phyloP scores from a whole-genome alignment of 2,329 filamentous ascomycete species.

The Colletotrichum sp. region DNA sequence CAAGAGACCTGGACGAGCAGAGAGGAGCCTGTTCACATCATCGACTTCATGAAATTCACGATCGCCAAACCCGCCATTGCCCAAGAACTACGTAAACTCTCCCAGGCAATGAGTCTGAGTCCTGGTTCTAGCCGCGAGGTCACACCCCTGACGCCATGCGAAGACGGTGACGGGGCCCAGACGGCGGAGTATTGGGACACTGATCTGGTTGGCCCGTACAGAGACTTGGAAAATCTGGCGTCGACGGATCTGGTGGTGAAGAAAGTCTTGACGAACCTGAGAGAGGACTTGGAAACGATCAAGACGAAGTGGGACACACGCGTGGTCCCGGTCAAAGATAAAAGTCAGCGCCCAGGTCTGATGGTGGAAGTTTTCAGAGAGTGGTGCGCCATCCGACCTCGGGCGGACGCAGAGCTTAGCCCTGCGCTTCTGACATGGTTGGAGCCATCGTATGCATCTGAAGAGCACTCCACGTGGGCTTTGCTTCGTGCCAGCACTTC shows the following conservation, averaged over 20 bases:
- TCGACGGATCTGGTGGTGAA: conserved; percentile 30
- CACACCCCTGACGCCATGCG: background rate
- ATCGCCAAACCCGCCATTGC: conserved; percentile 51
- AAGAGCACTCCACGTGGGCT: conserved; percentile 40
- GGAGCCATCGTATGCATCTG: conserved; percentile 31
- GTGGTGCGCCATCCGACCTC: conserved; percentile 47
- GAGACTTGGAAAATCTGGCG: conserved; percentile 37
- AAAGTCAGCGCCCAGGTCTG: conserved; percentile 26
- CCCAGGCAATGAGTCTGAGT: conserved; percentile 14
- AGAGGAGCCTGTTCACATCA: conserved; percentile 50
- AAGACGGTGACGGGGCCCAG: background rate
- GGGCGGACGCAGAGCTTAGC: background rate
- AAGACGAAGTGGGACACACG: conserved; percentile 34
- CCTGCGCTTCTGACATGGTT: conserved; percentile 27
- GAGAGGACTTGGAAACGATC: conserved; percentile 34
- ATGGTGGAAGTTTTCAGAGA: conserved; percentile 40
- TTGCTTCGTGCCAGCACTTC: conserved; percentile 55
- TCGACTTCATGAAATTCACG: conserved; percentile 66
- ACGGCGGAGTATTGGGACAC: conserved; percentile 35
- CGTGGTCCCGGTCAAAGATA: background rate
- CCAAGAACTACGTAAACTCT: conserved; percentile 37
- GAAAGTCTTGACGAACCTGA: conserved; percentile 37
- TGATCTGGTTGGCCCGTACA: conserved; percentile 38
- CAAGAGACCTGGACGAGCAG: conserved; percentile 31
- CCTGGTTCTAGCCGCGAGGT: background rate